Evolutionary conservation across 1,284 basidiomycete species (phyloP).

Genomic region (Malassezia obtusa): DNA sequence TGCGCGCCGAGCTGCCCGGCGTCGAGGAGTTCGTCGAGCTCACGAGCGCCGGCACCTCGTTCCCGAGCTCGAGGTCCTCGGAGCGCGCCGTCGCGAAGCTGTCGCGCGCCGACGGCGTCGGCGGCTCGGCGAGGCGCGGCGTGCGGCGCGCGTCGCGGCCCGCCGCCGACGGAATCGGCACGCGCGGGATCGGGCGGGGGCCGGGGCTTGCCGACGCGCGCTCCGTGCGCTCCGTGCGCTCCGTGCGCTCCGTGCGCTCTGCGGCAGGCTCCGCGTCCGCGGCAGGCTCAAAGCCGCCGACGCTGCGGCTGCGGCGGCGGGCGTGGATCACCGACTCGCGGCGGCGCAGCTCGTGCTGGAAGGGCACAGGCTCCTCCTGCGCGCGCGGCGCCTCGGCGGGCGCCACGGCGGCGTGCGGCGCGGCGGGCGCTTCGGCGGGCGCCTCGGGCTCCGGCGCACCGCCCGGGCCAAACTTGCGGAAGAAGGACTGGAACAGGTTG

Average conservation of each 20-base stretch:
- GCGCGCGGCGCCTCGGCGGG: neutral
- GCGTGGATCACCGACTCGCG: conserved; percentile 4
- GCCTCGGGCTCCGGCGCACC: neutral
- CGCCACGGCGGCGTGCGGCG: neutral
- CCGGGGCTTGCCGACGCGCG: too few relatives aligned
- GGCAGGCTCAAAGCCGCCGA: neutral
- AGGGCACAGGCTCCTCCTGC: conserved; percentile 10
- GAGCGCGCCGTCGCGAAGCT: conserved; percentile 1
- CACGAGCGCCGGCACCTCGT: neutral
- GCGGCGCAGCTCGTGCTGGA: neutral
- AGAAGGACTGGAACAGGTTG: neutral
- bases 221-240: neutral
- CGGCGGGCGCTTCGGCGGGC: neutral
- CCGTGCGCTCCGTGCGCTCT: too few relatives aligned
- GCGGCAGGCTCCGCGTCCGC: too few relatives aligned
- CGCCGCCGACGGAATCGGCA: neutral
- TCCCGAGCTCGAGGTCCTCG: neutral
- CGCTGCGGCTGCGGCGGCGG: conserved; percentile 10
- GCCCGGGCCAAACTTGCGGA: neutral
- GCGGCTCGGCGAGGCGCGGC: neutral
- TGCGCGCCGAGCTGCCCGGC: neutral
- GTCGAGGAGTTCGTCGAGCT: neutral
- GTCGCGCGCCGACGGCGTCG: neutral
- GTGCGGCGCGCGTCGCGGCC: neutral
- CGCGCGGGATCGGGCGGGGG: neutral